Conservation (phyloP, 2,329 filamentous ascomycete genomes). For the Coniella lustricola region DNA sequence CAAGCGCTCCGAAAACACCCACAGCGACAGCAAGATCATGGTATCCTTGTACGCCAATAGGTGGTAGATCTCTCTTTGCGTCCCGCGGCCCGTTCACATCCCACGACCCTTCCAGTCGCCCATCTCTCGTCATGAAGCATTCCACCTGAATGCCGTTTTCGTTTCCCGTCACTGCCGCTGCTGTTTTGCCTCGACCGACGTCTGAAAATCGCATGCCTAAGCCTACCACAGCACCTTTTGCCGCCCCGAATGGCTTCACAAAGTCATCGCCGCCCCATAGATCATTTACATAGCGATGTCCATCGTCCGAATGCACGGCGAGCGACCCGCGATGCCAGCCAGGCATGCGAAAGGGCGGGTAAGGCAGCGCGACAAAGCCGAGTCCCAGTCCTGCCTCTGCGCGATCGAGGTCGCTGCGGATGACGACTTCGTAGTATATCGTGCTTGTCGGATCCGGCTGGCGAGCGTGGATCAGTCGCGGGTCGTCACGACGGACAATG, state of each 20-base stretch:
- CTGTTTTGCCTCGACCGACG: slow-evolving; percentile 27
- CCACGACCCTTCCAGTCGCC: slow-evolving; percentile 55
- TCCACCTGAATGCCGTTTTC: slow-evolving; percentile 36
- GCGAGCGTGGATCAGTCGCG: slow-evolving; percentile 27
- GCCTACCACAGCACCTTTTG: slow-evolving; percentile 53
- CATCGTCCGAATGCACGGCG: slow-evolving; percentile 75
- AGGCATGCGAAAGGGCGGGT: slow-evolving; percentile 69
- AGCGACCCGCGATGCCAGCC: slow-evolving; percentile 74
- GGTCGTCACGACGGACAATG: slow-evolving; percentile 50
- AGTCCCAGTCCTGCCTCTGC: slow-evolving; percentile 43
- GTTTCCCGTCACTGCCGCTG: slow-evolving; percentile 12
- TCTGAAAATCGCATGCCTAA: slow-evolving; percentile 63
- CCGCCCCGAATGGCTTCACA: slow-evolving; percentile 52
- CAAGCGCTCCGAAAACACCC: background rate
- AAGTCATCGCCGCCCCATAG: slow-evolving; percentile 66
- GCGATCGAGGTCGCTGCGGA: slow-evolving; percentile 31
- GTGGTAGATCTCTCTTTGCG: slow-evolving; percentile 50
- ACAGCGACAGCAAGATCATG: slow-evolving; percentile 41
- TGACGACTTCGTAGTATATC: slow-evolving; percentile 64
- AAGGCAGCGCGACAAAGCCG: slow-evolving; percentile 67
- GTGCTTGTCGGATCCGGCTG: slow-evolving; percentile 35
- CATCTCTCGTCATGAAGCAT: slow-evolving; percentile 66
- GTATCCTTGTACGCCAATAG: slow-evolving; percentile 61
- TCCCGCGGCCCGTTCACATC: slow-evolving; percentile 70
- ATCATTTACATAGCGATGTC: slow-evolving; percentile 69